phyloP scores from a whole-genome alignment of 2,329 filamentous ascomycete species.

The Arthrobotrys sphaeroides region DNA sequence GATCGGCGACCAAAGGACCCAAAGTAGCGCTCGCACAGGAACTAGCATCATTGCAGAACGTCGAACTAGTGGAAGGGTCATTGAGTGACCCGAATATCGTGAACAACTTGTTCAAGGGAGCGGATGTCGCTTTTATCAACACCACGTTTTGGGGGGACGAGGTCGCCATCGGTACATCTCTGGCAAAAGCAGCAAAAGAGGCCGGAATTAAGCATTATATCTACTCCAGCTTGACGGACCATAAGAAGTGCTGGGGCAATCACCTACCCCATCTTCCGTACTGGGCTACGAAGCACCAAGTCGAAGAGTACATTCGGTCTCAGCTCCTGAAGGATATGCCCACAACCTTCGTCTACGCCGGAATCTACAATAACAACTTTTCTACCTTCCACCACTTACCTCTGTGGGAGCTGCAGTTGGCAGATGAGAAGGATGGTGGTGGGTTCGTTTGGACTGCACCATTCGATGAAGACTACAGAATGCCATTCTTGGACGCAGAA shows the following conservation, averaged over 20 bases:
- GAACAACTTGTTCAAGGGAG: slow-evolving; percentile 79
- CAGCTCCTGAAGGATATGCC: slow-evolving; percentile 72
- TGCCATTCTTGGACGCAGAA: slow-evolving; percentile 96
- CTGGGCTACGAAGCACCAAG: slow-evolving; percentile 90
- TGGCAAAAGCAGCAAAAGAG: slow-evolving; percentile 87
- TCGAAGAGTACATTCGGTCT: slow-evolving; percentile 88
- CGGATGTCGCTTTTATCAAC: slow-evolving; percentile 94
- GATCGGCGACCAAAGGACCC: slow-evolving; percentile 68
- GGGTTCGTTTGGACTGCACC: slow-evolving; percentile 88
- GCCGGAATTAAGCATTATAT: slow-evolving; percentile 89
- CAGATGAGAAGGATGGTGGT: slow-evolving; percentile 77
- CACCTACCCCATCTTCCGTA: slow-evolving; percentile 84
- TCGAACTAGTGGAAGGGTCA: slow-evolving; percentile 72
- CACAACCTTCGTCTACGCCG: slow-evolving; percentile 92
- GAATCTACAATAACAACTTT: slow-evolving; percentile 99
- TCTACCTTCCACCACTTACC: slow-evolving; percentile 78
- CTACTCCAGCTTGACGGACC: slow-evolving; percentile 97
- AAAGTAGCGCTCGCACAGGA: slow-evolving; percentile 80
- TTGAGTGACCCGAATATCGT: slow-evolving; percentile 78
- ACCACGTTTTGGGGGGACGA: slow-evolving; percentile 85
- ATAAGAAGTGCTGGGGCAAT: slow-evolving; percentile 76
- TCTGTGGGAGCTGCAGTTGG: slow-evolving; percentile 82
- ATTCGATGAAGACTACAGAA: slow-evolving; percentile 85
- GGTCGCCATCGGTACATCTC: slow-evolving; percentile 82
- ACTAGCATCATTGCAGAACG: slow-evolving; percentile 80